phyloP scores from a whole-genome alignment of 441 rosid species.

The Euphorbia neoarborescens region DNA sequence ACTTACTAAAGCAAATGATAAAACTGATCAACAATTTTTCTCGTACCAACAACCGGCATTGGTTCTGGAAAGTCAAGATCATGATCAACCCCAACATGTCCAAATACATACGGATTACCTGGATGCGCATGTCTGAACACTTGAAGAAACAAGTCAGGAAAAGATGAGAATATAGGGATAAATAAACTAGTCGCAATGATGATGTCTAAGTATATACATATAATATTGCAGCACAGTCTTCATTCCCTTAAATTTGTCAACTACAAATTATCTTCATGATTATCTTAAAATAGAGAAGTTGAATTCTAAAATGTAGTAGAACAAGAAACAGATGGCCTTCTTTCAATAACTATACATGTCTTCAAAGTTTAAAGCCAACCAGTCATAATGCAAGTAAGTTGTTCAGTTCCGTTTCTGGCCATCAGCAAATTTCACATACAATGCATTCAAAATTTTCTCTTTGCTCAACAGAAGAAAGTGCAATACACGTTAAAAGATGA shows the following conservation, averaged over 20 bases:
- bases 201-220: neutral
- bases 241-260: neutral
- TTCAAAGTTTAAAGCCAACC: too few species aligned
- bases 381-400: neutral
- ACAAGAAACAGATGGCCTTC: neutral
- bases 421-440: neutral
- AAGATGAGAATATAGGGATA: slow-evolving; percentile 9
- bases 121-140: slow-evolving; percentile 96
- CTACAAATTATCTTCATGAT: neutral
- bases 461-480: neutral
- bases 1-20: neutral
- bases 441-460: neutral
- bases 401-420: neutral
- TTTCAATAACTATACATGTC: neutral
- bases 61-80: slow-evolving; percentile 99
- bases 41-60: slow-evolving; percentile 91
- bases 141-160: slow-evolving; percentile 36
- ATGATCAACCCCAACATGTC: slow-evolving; percentile 92
- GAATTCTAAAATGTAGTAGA: neutral
- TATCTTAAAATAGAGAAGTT: neutral
- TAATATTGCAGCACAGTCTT: too few species aligned
- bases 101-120: slow-evolving; percentile 97
- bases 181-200: neutral
- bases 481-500: neutral
- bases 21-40: neutral